Conservation (phyloP, 176 grass and related monocot species). For the Oryza australiensis region DNA sequence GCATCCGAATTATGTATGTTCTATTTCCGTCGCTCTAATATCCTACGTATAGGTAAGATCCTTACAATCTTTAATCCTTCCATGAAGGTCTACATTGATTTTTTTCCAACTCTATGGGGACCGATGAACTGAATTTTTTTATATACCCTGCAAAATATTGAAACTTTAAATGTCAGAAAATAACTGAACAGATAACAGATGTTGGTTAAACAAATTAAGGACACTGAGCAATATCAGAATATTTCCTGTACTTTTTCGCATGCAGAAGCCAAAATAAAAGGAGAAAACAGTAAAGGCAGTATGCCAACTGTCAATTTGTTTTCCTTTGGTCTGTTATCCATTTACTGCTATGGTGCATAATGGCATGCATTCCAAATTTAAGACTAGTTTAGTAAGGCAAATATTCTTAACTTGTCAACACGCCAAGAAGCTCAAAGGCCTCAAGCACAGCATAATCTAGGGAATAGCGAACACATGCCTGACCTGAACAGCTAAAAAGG, state of each 20-base stretch:
- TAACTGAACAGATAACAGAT: not conserved
- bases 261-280: constrained; percentile 8
- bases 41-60: constrained; percentile 85
- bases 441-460: not conserved
- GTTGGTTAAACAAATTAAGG: not conserved
- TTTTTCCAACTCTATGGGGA: constrained; percentile 81
- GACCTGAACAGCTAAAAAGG: not conserved
- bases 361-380: not conserved
- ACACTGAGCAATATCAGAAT: not conserved
- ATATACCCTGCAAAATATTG: constrained; percentile 64
- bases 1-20: constrained; percentile 74
- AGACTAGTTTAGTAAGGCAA: not conserved
- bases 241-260: not conserved
- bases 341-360: not conserved
- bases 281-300: not conserved
- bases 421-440: not conserved
- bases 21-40: constrained; percentile 77
- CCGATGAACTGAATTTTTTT: constrained; percentile 77
- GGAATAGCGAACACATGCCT: not conserved
- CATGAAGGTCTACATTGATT: constrained; percentile 79
- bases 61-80: constrained; percentile 87
- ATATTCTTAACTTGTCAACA: too few species aligned
- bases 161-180: constrained; percentile 12
- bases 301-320: not conserved
- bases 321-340: not conserved